phyloP scores from a whole-genome alignment of 495 filamentous ascomycete species.

The Pyrenula massariospora region DNA sequence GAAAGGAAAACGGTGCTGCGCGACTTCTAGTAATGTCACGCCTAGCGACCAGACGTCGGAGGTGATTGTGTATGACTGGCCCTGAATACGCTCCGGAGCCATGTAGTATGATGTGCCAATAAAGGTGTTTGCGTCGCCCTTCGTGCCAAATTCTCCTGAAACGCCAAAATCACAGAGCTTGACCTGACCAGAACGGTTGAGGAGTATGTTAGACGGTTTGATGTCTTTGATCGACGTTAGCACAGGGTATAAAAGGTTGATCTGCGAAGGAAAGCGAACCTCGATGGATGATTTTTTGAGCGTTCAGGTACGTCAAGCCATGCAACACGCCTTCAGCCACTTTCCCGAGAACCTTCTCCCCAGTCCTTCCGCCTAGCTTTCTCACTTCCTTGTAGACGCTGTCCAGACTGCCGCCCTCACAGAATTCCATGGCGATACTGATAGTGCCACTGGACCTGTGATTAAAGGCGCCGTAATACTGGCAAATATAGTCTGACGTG shows the following conservation, averaged over 20 bases:
- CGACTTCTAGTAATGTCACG: conserved; percentile 92
- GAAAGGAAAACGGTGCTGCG: conserved; percentile 96
- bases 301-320: conserved; percentile 91
- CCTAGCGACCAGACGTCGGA: conserved; percentile 97
- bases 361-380: conserved; percentile 83
- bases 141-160: conserved; percentile 93
- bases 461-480: conserved; percentile 93
- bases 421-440: conserved; percentile 98
- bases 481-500: conserved; percentile 85
- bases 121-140: conserved; percentile 96
- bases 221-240: conserved; percentile 48
- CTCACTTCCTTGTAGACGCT: conserved; percentile 96
- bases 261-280: conserved; percentile 24
- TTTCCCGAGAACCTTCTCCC: conserved; percentile 97
- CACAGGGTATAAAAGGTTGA: neutral
- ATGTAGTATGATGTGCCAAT: conserved; percentile 99
- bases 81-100: conserved; percentile 95
- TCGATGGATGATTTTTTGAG: conserved; percentile 93
- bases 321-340: conserved; percentile 91
- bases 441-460: conserved; percentile 90
- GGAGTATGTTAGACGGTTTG: conserved; percentile 93
- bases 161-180: conserved; percentile 98
- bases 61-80: conserved; percentile 95
- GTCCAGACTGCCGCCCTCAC: conserved; percentile 89
- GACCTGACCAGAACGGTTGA: conserved; percentile 85